Evolutionary conservation across 192 early-diverging fungal genomes (phyloP), one percentile per base, ranked within the genome.

Genomic region (Rhizophagus clarus): DNA sequence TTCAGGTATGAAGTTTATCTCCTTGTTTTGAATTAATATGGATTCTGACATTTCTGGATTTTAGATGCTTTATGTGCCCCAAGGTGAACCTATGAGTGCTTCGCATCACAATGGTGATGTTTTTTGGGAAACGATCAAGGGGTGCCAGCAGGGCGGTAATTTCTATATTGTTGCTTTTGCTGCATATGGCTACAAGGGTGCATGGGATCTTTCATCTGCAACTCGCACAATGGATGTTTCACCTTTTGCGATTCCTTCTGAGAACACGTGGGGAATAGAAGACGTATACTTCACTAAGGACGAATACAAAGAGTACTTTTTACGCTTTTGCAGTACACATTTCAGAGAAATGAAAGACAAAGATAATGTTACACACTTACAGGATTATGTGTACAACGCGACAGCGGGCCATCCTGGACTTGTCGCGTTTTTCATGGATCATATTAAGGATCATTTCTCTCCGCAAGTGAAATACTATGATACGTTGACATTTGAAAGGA

Each of bases 161-260:
- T 61, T 76, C 2, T 29, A 8, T 29, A 34, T 76, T 22, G 8
- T 76, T 28, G 56, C 47, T 8, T 76, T 76, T 76, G 74, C 74
- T 47, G 47, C 56, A 76, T 76, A 76, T 76, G 74, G 74, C 74
- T 76, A 76, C 74, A 76, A 76, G 22, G 45, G 74, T 47, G 74
- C 74, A 10, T 76, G 74, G 45, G 74, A 76, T 51, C 9, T 7
- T 76, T 76, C 74, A 29, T 63, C 62, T 63, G 62, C 62, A 63
- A 63, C 62, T 63, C 62, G 12, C 12, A 63, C 12, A 63, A 63
- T 63, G 28, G 12, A 76, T 47, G 29, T 76, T 5, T 61, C 8
- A 76, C 74, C 12, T 4, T 76, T 76, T 28, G 24, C 45, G 34
- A 37, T n/a, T n/a, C n/a, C n/a, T n/a, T n/a, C 3, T 37, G n/a